These are phyloP conservation scores for Acrasis kona DNA, from an alignment of 78 protist genomes.

Conservation along the genomic window DNA sequence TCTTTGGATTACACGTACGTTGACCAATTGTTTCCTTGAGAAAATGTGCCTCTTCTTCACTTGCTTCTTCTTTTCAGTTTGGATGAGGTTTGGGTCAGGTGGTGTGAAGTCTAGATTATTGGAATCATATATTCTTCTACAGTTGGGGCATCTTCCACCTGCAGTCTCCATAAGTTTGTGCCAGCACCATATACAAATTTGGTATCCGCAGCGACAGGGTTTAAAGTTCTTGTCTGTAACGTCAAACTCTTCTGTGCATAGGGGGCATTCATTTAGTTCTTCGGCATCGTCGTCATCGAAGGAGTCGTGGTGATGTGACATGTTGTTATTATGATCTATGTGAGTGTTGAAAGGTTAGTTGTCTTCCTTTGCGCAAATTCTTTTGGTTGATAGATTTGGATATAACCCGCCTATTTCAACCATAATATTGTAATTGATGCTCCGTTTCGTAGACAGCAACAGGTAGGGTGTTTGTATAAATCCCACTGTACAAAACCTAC, in stretches of 20 bases:
- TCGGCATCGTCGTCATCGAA: background rate
- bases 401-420: too few relatives aligned
- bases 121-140: conserved; percentile 54
- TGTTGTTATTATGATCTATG: too few relatives aligned
- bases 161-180: conserved; percentile 61
- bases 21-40: conserved; percentile 36
- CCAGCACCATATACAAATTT: conserved; percentile 82
- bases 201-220: conserved; percentile 41
- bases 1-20: conserved; percentile 81
- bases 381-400: too few relatives aligned
- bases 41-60: conserved; percentile 11
- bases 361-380: too few relatives aligned
- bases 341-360: too few relatives aligned
- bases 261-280: conserved; percentile 19
- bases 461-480: too few relatives aligned
- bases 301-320: too few relatives aligned
- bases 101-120: conserved; percentile 36
- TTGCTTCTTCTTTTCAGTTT: background rate
- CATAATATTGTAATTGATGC: too few relatives aligned
- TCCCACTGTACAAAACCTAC: too few relatives aligned
- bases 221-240: conserved; percentile 12
- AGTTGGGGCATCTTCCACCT: conserved; percentile 80
- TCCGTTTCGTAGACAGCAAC: too few relatives aligned
- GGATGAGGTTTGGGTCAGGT: background rate
- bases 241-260: conserved; percentile 26